phyloP scores from a whole-genome alignment of 1,284 basidiomycete species.

The Tilletia caries region DNA sequence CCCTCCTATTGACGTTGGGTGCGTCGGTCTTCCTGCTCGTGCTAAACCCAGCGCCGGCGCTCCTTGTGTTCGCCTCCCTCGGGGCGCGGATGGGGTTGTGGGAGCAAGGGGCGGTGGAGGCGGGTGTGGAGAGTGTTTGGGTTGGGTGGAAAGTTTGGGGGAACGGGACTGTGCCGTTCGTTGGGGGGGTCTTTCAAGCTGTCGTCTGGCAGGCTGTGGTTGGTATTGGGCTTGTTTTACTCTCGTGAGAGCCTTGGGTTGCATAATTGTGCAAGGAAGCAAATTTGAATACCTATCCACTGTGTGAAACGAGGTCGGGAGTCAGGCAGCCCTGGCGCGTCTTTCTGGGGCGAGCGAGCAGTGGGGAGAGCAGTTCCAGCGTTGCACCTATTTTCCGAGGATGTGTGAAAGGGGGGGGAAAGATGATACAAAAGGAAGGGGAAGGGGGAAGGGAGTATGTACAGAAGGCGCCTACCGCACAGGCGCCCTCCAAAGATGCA shows the following conservation, averaged over 20 bases:
- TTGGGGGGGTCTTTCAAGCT: conserved; percentile 1
- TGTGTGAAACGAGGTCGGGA: no score
- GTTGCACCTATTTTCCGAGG: no score
- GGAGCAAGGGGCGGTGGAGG: background rate
- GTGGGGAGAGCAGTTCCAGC: no score
- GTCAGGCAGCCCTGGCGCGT: no score
- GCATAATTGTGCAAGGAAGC: no score
- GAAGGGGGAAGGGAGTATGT: background rate
- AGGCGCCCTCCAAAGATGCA: conserved; percentile 65
- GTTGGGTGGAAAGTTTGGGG: conserved; percentile 10
- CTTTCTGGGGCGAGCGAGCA: no score
- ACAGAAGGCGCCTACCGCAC: background rate
- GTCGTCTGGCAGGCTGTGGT: conserved; percentile 8
- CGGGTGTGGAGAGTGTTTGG: background rate
- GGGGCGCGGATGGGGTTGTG: background rate
- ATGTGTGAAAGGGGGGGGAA: no score
- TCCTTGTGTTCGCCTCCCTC: background rate
- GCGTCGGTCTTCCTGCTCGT: background rate
- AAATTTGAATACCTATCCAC: no score
- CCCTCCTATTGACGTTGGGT: no score
- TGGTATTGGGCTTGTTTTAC: background rate
- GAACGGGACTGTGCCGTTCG: background rate
- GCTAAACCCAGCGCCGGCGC: background rate
- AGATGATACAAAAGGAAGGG: background rate
- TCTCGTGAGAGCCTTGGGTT: no score